A percentile compares a stretch with the other conserved stretches of the same genome.
Conservation (phyloP, 805 yeast genomes). For the Candida xiaguanensis region DNA sequence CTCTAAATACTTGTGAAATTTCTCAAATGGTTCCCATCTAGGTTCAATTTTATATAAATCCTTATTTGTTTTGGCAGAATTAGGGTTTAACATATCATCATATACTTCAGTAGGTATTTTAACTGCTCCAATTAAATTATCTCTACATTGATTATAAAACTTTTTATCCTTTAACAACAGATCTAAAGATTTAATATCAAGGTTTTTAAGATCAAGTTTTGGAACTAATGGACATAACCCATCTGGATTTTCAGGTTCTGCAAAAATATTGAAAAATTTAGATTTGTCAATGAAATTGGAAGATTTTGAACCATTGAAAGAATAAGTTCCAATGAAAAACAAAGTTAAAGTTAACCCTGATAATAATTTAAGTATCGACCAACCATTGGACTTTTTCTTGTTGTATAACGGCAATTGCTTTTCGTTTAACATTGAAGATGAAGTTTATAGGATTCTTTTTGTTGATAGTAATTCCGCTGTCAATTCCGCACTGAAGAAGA, state of each 20-base stretch:
- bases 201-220: constrained; percentile 25
- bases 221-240: constrained; percentile 32
- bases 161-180: constrained; percentile 23
- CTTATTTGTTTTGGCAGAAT: constrained; percentile 17
- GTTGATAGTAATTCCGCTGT: neutral
- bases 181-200: constrained; percentile 18
- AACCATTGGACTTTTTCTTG: neutral
- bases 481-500: too few relatives aligned
- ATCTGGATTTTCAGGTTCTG: constrained; percentile 20
- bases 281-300: neutral
- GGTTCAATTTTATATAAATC: constrained; percentile 27
- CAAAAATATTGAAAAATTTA: neutral
- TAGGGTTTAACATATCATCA: constrained; percentile 30
- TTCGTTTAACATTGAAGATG: neutral
- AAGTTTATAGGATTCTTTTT: neutral
- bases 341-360: neutral
- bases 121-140: constrained; percentile 25
- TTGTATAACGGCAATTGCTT: constrained; percentile 4
- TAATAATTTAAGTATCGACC: neutral
- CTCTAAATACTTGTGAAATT: constrained; percentile 28
- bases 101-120: constrained; percentile 29
- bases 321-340: neutral
- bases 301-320: neutral
- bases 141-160: constrained; percentile 20
- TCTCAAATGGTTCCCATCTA: constrained; percentile 19